Base-by-base conservation (phyloP, 345 rosid genomes). In the Nasturtium officinale region DNA sequence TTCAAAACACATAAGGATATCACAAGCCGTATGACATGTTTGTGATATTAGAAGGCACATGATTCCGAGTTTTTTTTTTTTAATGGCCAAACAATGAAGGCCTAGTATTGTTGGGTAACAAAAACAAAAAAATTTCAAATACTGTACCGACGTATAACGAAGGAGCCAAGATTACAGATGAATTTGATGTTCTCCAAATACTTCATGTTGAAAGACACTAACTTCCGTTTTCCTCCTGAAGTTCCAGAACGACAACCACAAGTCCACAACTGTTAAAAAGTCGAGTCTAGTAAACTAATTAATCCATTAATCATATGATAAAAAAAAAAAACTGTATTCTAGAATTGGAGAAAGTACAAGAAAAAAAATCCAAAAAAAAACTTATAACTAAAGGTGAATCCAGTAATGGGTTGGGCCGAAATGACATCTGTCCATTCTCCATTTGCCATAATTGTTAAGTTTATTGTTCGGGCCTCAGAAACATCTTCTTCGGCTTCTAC, bases 241-340 rank as follows among this genome's bases (percentile, higher is more conserved):
- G 32, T 52, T 52, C 57, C 57, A 25, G 57, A 52, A 52, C 57
- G 25, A 52, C 9, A 52, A 6, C 30, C 30, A 52, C 30, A 51
- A 23, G 56, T 51, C 30, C 30, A 10, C 1, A 53, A 53, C 58
- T 30, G 10, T 26, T 50, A 42, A 6, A 15, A 21, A 6, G 9
- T 48, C 5, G 13, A 48, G 15, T 48, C 54, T 51, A 23, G 12
- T 23, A 23, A 52, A 23, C 16, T 23, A 52, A 7, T 23, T 52
- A 9, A 52, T 5, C 7, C n/a, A 23, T 51, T 25, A 43, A 46
- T 8, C 23, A 18, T 47, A 47, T 47, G 52, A 47, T 47, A 29
- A 47, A 45, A 47, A 47, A n/a, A n/a, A n/a, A n/a, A n/a, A n/a
- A n/a, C 52, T 7, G 25, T 17, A 7, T 46, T 6, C 10, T 0